Conservation (phyloP, 108 stramenopile species). For the Mediolabrus comicus region DNA sequence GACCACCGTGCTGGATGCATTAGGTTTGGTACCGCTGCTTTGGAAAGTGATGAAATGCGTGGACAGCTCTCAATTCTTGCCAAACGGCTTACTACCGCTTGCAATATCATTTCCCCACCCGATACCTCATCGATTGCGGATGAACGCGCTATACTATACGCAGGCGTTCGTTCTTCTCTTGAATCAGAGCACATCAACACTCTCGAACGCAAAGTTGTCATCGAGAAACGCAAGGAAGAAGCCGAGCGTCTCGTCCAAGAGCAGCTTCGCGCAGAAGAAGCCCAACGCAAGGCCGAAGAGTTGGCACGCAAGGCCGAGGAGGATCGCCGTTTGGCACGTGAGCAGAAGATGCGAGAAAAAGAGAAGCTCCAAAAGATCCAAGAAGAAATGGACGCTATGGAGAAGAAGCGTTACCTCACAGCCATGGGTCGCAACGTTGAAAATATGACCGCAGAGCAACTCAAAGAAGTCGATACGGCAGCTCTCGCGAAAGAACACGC, state of each 20-base stretch:
- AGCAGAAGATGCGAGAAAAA: constrained; percentile 78
- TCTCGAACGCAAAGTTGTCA: constrained; percentile 83
- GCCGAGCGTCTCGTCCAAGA: constrained; percentile 81
- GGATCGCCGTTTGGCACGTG: constrained; percentile 72
- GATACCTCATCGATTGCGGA: constrained; percentile 29
- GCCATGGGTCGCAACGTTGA: constrained; percentile 88
- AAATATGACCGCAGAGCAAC: constrained; percentile 82
- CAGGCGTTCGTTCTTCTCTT: constrained; percentile 60
- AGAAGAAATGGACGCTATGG: constrained; percentile 84
- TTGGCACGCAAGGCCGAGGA: constrained; percentile 86
- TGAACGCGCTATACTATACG: constrained; percentile 55
- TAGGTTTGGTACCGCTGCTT: constrained; percentile 79
- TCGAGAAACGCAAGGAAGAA: constrained; percentile 94
- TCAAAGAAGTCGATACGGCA: constrained; percentile 65
- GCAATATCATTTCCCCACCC: constrained; percentile 47
- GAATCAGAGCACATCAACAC: constrained; percentile 72
- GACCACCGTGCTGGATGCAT: constrained; percentile 90
- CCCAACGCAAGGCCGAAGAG: constrained; percentile 70
- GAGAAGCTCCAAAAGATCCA: constrained; percentile 90
- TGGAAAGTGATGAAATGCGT: constrained; percentile 78
- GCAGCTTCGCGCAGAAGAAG: constrained; percentile 62
- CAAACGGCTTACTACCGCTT: constrained; percentile 61
- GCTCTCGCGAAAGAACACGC: constrained; percentile 84
- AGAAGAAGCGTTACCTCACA: constrained; percentile 69
- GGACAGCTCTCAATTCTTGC: constrained; percentile 75